Base-by-base conservation (phyloP, 2,329 filamentous ascomycete species). In the Penicillium sp. region DNA sequence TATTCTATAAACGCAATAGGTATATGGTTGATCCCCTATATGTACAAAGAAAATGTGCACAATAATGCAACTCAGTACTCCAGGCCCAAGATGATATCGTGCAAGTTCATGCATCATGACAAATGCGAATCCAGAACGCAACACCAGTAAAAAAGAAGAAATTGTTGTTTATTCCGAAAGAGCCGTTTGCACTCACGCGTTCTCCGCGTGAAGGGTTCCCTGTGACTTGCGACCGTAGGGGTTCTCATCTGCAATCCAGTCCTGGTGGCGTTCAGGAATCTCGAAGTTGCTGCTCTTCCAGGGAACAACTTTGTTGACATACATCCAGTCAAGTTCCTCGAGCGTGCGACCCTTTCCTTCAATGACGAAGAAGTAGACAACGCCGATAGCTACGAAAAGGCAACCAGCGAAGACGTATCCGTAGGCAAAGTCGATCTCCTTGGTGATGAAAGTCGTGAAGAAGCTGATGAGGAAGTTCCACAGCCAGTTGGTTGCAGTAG, bases 391-490 rank as follows among this genome's bases (percentile, higher is more conserved):
- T 0, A 80, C 71, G 6, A 85, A 69, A 59, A 86, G 85, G 61
- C 84, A 88, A 0, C 76, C 83, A 0, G 85, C 85, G 64, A 89
- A 89, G 37, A 90, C 81, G 55, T 88, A 87, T 2, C 86, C 85
- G 61, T 88, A 88, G 8, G 77, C 76, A 65, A 84, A 89, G 57
- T 84, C 79, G 49, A 89, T 89, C 1, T 78, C 76, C 0, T 73
- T 70, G 0, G 83, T 86, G 64, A 89, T 88, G 66, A 88, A 88
- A 0, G 85, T 82, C 0, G 85, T 88, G 73, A 88, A 88, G 74
- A 89, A 89, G 0, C 80, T 78, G 55, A 86, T 74, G 59, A 84
- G 68, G 68, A 88, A 88, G 65, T 87, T 85, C 81, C 82, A 85
- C 9, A 63, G 52, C 86, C 86, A 90, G 70, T 90, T 90, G 17